Conservation (phyloP, 768 basidiomycete genomes). For the Russula foetens region DNA sequence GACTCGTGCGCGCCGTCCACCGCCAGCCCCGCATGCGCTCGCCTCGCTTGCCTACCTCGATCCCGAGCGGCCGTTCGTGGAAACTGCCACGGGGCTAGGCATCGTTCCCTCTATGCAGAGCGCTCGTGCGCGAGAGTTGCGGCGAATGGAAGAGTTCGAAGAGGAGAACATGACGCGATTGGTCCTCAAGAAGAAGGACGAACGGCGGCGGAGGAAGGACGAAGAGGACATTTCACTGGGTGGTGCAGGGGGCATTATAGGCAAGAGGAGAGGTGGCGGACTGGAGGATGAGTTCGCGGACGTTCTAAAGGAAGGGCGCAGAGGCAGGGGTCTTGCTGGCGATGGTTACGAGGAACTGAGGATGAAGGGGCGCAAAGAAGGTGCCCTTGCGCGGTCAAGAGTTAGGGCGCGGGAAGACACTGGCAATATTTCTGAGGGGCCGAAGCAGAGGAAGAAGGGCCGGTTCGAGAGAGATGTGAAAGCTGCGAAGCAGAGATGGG, state of each 20-base stretch:
- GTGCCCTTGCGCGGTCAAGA: slow-evolving; percentile 53
- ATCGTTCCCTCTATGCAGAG: slow-evolving; percentile 50
- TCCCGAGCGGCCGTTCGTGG: slow-evolving; percentile 55
- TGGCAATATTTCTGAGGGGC: slow-evolving; percentile 27
- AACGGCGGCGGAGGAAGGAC: slow-evolving; percentile 59
- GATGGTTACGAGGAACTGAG: slow-evolving; percentile 84
- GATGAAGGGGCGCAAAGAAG: slow-evolving; percentile 53
- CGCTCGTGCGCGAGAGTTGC: slow-evolving; percentile 70
- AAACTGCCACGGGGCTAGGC: slow-evolving; percentile 68
- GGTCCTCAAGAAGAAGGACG: slow-evolving; percentile 85
- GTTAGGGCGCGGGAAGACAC: slow-evolving; percentile 27
- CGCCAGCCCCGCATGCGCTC: slow-evolving; percentile 58
- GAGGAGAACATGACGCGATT: slow-evolving; percentile 91
- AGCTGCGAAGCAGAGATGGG: slow-evolving; percentile 27
- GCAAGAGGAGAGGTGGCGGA: slow-evolving; percentile 55
- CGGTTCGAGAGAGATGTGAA: slow-evolving; percentile 39
- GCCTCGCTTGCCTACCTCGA: slow-evolving; percentile 42
- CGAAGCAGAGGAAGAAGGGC: slow-evolving; percentile 31
- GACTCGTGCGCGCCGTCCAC: slow-evolving; percentile 39
- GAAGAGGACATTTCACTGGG: slow-evolving; percentile 88
- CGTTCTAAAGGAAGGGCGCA: slow-evolving; percentile 53
- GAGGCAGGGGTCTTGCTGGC: slow-evolving; percentile 31
- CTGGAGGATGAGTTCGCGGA: slow-evolving; percentile 83
- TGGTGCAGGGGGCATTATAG: slow-evolving; percentile 41
- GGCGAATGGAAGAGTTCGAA: slow-evolving; percentile 80